Evolutionary conservation across 2,329 filamentous ascomycete species (phyloP).

Genomic region (Calonectria naviculata): DNA sequence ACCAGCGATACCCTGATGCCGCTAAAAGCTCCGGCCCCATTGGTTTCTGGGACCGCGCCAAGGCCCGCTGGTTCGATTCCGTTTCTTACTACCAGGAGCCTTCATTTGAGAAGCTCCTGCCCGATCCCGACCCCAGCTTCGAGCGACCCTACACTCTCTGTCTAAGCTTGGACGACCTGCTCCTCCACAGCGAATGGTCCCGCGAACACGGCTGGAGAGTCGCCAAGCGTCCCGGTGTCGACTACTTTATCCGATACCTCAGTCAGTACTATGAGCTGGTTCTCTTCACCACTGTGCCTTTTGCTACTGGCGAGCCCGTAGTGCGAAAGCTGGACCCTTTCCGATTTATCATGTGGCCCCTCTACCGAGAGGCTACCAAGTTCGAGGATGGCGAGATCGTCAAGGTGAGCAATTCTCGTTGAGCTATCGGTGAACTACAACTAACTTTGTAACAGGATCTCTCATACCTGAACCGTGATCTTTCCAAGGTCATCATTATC

Average conservation of each 20-base stretch:
- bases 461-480: constrained; percentile 95
- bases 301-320: constrained; percentile 85
- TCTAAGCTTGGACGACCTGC: constrained; percentile 90
- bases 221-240: constrained; percentile 92
- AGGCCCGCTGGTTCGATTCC: constrained; percentile 78
- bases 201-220: constrained; percentile 95
- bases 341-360: constrained; percentile 93
- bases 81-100: constrained; percentile 96
- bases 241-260: constrained; percentile 97
- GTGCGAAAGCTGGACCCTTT: constrained; percentile 95
- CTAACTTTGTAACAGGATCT: constrained; percentile 73
- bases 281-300: constrained; percentile 91
- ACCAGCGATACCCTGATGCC: constrained; percentile 73
- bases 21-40: constrained; percentile 82
- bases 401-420: constrained; percentile 72
- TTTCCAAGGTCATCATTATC: constrained; percentile 94
- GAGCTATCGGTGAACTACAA: not conserved
- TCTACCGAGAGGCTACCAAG: constrained; percentile 96
- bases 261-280: constrained; percentile 99
- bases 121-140: constrained; percentile 81
- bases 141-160: constrained; percentile 93
- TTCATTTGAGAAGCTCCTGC: constrained; percentile 92
- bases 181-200: constrained; percentile 95
- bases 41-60: constrained; percentile 84
- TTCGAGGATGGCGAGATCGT: constrained; percentile 97